phyloP scores from a whole-genome alignment of 257 asterid genomes.

The Cynanchum wilfordii region DNA sequence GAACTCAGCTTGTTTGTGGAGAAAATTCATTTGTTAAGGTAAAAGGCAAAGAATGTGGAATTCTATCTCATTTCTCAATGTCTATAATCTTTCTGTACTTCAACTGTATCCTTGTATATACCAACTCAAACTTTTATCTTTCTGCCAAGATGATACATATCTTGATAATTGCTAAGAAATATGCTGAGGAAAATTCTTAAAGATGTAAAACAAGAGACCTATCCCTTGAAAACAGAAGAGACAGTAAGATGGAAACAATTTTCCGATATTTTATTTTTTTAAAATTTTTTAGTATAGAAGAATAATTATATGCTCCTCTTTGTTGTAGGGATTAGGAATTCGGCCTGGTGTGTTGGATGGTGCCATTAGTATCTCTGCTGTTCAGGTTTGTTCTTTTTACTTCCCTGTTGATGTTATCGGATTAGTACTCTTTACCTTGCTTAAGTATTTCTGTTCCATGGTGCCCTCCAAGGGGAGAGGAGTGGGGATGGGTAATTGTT shows the following conservation, averaged over 20 bases:
- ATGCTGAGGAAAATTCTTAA: background rate
- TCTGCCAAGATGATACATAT: background rate
- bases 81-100: background rate
- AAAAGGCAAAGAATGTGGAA: background rate
- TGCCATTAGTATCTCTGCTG: constrained; percentile 97
- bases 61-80: background rate
- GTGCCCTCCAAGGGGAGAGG: too few species aligned
- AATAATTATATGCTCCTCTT: constrained; percentile 13
- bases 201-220: background rate
- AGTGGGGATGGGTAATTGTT: too few species aligned
- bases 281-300: background rate
- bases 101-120: background rate
- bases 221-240: background rate
- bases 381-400: constrained; percentile 56
- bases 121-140: background rate
- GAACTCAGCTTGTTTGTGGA: background rate
- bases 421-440: background rate
- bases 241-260: background rate
- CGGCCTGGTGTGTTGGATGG: constrained; percentile 93
- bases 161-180: background rate
- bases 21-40: background rate
- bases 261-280: background rate
- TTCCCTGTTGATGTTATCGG: background rate
- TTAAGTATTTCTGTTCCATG: too few species aligned
- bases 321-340: constrained; percentile 70